phyloP scores from a whole-genome alignment of 345 rosid species.

The Lepidium aucheri region DNA sequence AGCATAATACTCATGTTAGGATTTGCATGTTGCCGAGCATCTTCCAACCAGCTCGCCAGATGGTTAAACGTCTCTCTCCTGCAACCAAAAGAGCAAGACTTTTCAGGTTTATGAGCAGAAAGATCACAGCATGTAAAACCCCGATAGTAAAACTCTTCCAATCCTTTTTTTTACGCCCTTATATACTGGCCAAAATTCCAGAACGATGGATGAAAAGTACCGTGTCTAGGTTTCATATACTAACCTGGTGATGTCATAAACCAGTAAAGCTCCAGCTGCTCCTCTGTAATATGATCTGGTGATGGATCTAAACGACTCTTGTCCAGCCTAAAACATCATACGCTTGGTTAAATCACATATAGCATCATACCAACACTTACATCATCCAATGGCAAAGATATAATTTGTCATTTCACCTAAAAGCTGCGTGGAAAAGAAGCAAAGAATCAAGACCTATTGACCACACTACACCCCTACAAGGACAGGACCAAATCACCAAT shows the following conservation, averaged over 20 bases:
- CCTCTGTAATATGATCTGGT: conserved; percentile 96
- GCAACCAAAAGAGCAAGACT: neutral
- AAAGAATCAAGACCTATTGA: neutral
- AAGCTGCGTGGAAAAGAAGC: neutral
- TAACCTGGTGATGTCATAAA: conserved; percentile 93
- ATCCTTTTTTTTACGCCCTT: neutral
- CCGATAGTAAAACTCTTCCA: neutral
- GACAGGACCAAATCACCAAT: neutral
- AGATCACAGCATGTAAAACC: neutral
- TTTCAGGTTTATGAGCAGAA: neutral
- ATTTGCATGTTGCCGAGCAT: conserved; percentile 97
- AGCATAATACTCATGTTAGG: conserved; percentile 95
- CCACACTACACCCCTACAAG: neutral
- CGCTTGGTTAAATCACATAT: neutral
- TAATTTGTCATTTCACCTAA: neutral
- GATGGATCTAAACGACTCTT: conserved; percentile 95
- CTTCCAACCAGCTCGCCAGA: conserved; percentile 96
- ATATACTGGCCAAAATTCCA: neutral
- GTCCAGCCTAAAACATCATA: conserved; percentile 60
- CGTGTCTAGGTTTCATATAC: neutral
- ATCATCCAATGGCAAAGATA: neutral
- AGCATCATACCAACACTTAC: neutral
- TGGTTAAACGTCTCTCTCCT: conserved; percentile 99
- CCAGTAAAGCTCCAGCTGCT: conserved; percentile 97
- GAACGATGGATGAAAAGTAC: neutral